Base-by-base conservation (phyloP, 2,329 filamentous ascomycete genomes). In the Colletotrichum siamense region DNA sequence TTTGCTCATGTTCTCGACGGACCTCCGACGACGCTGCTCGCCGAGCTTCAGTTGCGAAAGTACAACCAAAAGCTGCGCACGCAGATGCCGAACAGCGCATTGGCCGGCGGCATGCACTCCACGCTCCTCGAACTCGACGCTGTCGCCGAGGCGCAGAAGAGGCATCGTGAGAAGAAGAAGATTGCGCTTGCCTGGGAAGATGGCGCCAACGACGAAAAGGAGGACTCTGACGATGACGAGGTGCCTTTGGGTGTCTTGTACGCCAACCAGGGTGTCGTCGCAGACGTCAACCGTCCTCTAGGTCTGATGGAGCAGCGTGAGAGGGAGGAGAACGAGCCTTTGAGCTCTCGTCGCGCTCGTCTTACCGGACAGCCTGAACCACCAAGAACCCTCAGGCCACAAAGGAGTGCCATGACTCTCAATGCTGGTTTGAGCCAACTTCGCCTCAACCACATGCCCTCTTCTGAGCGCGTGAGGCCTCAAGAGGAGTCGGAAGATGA, bases 101-200 rank as follows among this genome's bases (percentile, higher is more conserved):
- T 88, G 79, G 93, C 94, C 24, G 93, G 94, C 71, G 96, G 95
- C n/a, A 93, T 98, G 90, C 95, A 97, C 78, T 95, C 95, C 16
- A 99, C 97, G 0, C 89, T 99, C 6, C 89, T 99, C 2, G 93
- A 99, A 82, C 91, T 99, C 79, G 96, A 99, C 81, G 94, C 95
- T 1, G 95, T 98, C 32, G 95, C 95, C 26, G 95, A 98, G 84
- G 91, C 96, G 28, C 95, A 98, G 83, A 93, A 93, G 79, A 92
- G 93, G 78, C 90, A 94, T 32, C 92, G 96, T 49, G 91, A 94
- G 80, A 90, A 91, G 73, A 95, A 94, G 81, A 94, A 93, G 74
- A 92, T 98, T 39, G 95, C 95, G 75, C 89, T 99, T 39, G 97
- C 96, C 2, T 99, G 97, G 97, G 96, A 99, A 84, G 94, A 94